These are phyloP conservation scores for Taphrina pruni DNA, from an alignment of 1,139 yeast species.

Conservation along the genomic window DNA sequence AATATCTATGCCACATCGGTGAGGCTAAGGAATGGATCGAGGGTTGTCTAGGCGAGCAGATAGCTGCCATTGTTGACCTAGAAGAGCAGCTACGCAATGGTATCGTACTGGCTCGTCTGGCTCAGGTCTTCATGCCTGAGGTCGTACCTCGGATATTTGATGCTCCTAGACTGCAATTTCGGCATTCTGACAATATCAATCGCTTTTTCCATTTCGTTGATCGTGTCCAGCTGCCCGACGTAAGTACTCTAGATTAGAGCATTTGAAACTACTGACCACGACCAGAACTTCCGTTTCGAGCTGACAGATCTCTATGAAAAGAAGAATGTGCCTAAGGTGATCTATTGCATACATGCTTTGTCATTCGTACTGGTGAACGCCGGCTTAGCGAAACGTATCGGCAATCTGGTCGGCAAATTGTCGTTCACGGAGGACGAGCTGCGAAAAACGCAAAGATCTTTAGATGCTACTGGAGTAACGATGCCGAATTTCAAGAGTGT, in stretches of 20 bases:
- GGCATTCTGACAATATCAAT: slow-evolving; percentile 92
- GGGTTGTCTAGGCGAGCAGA: slow-evolving; percentile 58
- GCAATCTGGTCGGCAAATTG: slow-evolving; percentile 66
- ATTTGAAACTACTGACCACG: background rate
- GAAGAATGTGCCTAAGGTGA: slow-evolving; percentile 90
- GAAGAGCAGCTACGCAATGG: slow-evolving; percentile 81
- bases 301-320: slow-evolving; percentile 82
- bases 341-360: slow-evolving; percentile 89
- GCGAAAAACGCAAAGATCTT: slow-evolving; percentile 67
- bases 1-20: slow-evolving; percentile 83
- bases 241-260: background rate
- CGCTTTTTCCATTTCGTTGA: slow-evolving; percentile 76
- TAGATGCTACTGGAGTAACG: slow-evolving; percentile 57
- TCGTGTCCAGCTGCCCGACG: slow-evolving; percentile 74
- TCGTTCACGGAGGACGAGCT: slow-evolving; percentile 73
- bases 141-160: slow-evolving; percentile 63
- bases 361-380: slow-evolving; percentile 69
- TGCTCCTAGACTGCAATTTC: slow-evolving; percentile 73
- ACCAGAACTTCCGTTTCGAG: slow-evolving; percentile 39
- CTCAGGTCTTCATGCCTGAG: slow-evolving; percentile 72
- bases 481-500: slow-evolving; percentile 56
- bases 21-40: slow-evolving; percentile 86
- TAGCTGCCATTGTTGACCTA: slow-evolving; percentile 62
- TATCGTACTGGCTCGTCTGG: slow-evolving; percentile 78
- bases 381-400: slow-evolving; percentile 66